Evolutionary conservation across 257 asterid genomes (phyloP).

Genomic region (Plectranthus barbatus): DNA sequence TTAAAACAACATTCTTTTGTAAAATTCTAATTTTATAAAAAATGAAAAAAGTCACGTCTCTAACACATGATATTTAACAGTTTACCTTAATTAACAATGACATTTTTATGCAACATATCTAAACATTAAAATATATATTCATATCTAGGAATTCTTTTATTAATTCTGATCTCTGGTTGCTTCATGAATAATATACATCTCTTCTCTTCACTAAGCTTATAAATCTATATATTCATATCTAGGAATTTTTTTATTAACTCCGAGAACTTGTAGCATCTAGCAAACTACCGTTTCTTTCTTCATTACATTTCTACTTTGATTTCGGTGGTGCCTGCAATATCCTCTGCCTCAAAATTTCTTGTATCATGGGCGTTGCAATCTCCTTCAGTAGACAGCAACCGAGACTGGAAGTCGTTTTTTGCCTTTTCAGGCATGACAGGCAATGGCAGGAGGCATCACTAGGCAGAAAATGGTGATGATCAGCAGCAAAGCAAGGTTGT

Average conservation of each 20-base stretch:
- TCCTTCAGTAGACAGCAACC: background rate
- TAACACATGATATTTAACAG: no score
- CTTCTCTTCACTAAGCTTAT: constrained; percentile 2
- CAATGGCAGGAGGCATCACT: constrained; percentile 18
- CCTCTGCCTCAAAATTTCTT: constrained; percentile 26
- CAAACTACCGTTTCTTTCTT: constrained; percentile 9
- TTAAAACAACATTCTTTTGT: no score
- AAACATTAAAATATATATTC: no score
- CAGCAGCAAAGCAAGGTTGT: constrained; percentile 19
- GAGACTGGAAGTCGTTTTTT: background rate
- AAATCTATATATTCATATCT: constrained; percentile 17
- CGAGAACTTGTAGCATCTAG: constrained; percentile 4
- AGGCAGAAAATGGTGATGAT: constrained; percentile 18
- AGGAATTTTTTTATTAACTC: constrained; percentile 30
- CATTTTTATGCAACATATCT: no score
- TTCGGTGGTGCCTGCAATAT: background rate
- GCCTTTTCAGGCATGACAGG: constrained; percentile 20
- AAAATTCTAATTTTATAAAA: no score
- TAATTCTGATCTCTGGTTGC: no score
- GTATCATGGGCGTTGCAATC: constrained; percentile 20
- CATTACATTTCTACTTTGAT: constrained; percentile 26
- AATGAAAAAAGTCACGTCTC: no score
- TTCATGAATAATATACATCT: background rate
- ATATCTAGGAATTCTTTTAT: no score
- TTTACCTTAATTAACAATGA: no score